Base-by-base conservation (phyloP, 495 filamentous ascomycete genomes). In the Annulohypoxylon stygium region DNA sequence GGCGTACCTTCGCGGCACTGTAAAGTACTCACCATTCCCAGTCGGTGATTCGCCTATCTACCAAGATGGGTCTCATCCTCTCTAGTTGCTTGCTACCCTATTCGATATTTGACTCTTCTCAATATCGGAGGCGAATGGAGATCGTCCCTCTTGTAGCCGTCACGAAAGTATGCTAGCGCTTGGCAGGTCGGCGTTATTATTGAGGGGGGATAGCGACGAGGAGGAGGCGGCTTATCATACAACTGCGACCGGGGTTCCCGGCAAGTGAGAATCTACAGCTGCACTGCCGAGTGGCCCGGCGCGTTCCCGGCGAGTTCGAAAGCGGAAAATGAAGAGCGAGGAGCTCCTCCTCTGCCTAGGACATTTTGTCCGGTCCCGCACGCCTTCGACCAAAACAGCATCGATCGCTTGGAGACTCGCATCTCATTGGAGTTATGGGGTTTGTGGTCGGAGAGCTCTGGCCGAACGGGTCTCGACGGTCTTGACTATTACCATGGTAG, bases 221-320 rank as follows among this genome's bases (percentile, higher is more conserved):
- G 34, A 66, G 50, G 60, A 47, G 43, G 63, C 60, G 48, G 65
- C 53, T 67, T 61, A 69, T 64, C 72, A 61, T 59, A 65, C 39
- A 63, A 47, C 36, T 48, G 58, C 63, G 72, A 68, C 63, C 43
- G 45, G 72, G 67, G 63, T 43, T 20, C 1, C 64, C 72, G 64
- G 67, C 72, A 68, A 75, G 72, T 75, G 69, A 75, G 69, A 62
- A 75, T 65, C 73, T 72, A 69, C 65, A 68, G 61, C 65, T 33
- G 61, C 47, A 72, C 68, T 75, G 55, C 69, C 69, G 65, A 75
- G 18, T 66, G 60, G 30, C 60, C 60, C 54, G 58, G 43, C 43
- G 34, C 33, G 41, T 70, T 70, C 60, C 60, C 54, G 58, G 43
- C 43, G 43, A 43, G 41, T 70, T 70, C 72, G 20, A 75, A 75